These are phyloP conservation scores for Ceratobasidium sp. DNA, from an alignment of 1,284 basidiomycete genomes.

Conservation along the genomic window DNA sequence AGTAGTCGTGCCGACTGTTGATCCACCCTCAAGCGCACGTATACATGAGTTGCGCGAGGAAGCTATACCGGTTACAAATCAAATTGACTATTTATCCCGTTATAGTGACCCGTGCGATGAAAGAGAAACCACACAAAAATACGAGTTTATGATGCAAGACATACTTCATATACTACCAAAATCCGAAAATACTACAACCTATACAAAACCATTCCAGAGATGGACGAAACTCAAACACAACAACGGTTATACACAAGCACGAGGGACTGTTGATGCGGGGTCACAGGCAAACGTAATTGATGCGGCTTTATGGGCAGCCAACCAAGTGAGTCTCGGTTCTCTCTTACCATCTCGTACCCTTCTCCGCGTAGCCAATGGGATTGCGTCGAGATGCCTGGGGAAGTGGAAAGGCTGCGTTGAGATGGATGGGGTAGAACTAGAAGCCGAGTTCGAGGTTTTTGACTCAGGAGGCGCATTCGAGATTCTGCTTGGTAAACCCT, in stretches of 20 bases:
- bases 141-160: background rate
- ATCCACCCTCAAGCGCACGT: background rate
- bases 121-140: background rate
- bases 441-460: constrained; percentile 50
- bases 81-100: background rate
- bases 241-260: no score
- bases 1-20: background rate
- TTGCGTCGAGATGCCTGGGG: constrained; percentile 45
- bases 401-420: constrained; percentile 47
- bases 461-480: constrained; percentile 49
- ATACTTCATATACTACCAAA: background rate
- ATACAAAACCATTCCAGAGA: background rate
- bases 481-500: constrained; percentile 49
- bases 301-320: constrained; percentile 41
- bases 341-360: constrained; percentile 42
- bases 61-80: background rate
- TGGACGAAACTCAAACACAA: background rate
- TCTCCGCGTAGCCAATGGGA: constrained; percentile 50
- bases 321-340: constrained; percentile 40
- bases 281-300: constrained; percentile 49
- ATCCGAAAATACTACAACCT: background rate
- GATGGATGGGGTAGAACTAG: constrained; percentile 40
- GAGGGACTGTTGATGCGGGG: constrained; percentile 45
- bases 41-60: constrained; percentile 5
- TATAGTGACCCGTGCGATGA: background rate